Conservation (phyloP, 345 rosid genomes). For the Citrus inodora region DNA sequence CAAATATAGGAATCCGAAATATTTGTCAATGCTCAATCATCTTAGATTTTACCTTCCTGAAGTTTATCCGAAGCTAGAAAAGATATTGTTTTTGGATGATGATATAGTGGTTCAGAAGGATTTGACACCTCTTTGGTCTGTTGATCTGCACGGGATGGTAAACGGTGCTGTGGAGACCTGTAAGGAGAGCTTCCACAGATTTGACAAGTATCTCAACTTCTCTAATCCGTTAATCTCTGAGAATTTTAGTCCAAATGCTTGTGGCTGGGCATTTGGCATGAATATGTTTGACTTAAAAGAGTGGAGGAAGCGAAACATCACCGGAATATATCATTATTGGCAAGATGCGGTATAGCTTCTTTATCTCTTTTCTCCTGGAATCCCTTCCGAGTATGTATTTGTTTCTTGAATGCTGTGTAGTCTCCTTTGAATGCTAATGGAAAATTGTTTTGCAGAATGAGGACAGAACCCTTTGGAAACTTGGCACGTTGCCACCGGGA, state of each 20-base stretch:
- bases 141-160: constrained; percentile 75
- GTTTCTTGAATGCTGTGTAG: neutral
- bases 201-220: constrained; percentile 97
- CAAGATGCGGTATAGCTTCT: constrained; percentile 74
- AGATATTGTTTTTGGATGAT: constrained; percentile 78
- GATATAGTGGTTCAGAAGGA: constrained; percentile 89
- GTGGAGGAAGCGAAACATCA: constrained; percentile 83
- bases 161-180: constrained; percentile 92
- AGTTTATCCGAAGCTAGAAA: constrained; percentile 72
- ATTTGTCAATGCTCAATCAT: constrained; percentile 84
- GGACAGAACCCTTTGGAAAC: constrained; percentile 96
- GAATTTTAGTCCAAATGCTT: constrained; percentile 73
- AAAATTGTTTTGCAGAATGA: constrained; percentile 67
- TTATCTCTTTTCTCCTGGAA: neutral
- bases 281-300: constrained; percentile 94
- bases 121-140: constrained; percentile 72
- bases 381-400: neutral
- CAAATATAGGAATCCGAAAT: constrained; percentile 84
- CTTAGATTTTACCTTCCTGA: constrained; percentile 88
- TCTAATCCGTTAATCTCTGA: constrained; percentile 74
- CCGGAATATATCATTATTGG: constrained; percentile 92
- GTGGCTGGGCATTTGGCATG: constrained; percentile 99
- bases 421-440: neutral
- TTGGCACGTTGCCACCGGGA: constrained; percentile 95
- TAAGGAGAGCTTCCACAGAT: constrained; percentile 90